Evolutionary conservation across 2,329 filamentous ascomycete species (phyloP).

Genomic region (Tetracladium maxilliforme): DNA sequence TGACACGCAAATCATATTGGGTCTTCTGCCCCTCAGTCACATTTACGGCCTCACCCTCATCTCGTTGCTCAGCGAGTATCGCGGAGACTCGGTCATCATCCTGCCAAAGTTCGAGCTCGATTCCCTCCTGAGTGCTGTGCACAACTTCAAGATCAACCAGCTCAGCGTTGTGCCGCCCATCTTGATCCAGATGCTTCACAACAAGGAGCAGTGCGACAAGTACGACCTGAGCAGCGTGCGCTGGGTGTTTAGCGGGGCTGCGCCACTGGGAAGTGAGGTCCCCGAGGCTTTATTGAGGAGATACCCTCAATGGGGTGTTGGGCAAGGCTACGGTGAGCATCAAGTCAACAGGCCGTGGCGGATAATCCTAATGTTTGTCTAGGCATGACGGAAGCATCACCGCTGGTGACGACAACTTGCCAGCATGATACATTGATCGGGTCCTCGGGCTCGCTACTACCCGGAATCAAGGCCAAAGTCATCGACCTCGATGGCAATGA

Average conservation of each 20-base stretch:
- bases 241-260: slow-evolving; percentile 59
- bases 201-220: slow-evolving; percentile 40
- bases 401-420: slow-evolving; percentile 47
- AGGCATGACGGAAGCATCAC: slow-evolving; percentile 66
- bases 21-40: slow-evolving; percentile 67
- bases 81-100: slow-evolving; percentile 60
- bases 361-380: neutral
- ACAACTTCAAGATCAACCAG: slow-evolving; percentile 51
- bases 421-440: slow-evolving; percentile 54
- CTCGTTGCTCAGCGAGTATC: slow-evolving; percentile 47
- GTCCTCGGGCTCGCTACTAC: slow-evolving; percentile 56
- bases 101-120: slow-evolving; percentile 63
- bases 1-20: slow-evolving; percentile 34
- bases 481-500: slow-evolving; percentile 55
- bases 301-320: slow-evolving; percentile 49
- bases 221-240: slow-evolving; percentile 59
- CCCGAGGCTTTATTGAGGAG: slow-evolving; percentile 44
- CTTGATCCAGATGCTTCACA: slow-evolving; percentile 61
- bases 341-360: slow-evolving; percentile 2
- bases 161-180: slow-evolving; percentile 68
- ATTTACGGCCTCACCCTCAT: slow-evolving; percentile 68
- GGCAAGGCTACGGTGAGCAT: slow-evolving; percentile 54
- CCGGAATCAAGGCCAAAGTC: slow-evolving; percentile 49
- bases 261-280: slow-evolving; percentile 62
- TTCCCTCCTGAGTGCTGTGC: slow-evolving; percentile 46